Base-by-base conservation (phyloP, 192 early-diverging fungal species). In the Umbelopsis ramanniana region DNA sequence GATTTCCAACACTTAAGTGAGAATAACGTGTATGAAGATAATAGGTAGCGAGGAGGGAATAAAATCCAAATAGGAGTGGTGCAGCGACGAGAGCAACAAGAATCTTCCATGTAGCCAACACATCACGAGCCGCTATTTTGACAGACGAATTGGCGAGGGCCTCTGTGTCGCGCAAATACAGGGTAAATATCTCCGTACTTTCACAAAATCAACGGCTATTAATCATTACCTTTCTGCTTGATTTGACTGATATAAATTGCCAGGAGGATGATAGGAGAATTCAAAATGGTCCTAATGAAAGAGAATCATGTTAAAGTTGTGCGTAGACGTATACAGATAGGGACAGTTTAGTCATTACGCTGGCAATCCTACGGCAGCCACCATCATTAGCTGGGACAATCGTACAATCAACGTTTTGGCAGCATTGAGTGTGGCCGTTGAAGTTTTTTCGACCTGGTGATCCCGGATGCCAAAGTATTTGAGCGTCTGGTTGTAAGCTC, bases 91-190 rank as follows among this genome's bases (percentile, higher is more conserved):
- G 75, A 15, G 90, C 89, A 26, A 94, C 90, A 10, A 95, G 77
- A 35, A 95, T 82, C 74, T 98, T 98, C 97, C 96, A 98, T 6
- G 97, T 96, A 0, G 93, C 94, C n/a, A 99, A 81, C 10, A 99
- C 97, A 76, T 99, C 97, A 52, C 91, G 87, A 35, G 93, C 97
- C 68, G 91, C 91, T 72, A 99, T 90, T 76, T 99, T 99, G 52
- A 99, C 95, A 29, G 86, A 93, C 6, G 95, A 97, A 35, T 83
- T 90, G 11, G 92, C 93, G 60, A 95, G 82, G 0, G 96, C 96
- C 74, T 95, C 93, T 76, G 74, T 76, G 35, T 63, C 22, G 48
- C 24, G 19, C 33, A 29, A 14, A 37, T 29, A 17, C 24, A 24
- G 37, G 33, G 4, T 66, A 15, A 53, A 38, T 40, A 38, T 53